These are phyloP conservation scores for Colletotrichum acutatum DNA, from an alignment of 2,329 filamentous ascomycete species.

Conservation along the genomic window DNA sequence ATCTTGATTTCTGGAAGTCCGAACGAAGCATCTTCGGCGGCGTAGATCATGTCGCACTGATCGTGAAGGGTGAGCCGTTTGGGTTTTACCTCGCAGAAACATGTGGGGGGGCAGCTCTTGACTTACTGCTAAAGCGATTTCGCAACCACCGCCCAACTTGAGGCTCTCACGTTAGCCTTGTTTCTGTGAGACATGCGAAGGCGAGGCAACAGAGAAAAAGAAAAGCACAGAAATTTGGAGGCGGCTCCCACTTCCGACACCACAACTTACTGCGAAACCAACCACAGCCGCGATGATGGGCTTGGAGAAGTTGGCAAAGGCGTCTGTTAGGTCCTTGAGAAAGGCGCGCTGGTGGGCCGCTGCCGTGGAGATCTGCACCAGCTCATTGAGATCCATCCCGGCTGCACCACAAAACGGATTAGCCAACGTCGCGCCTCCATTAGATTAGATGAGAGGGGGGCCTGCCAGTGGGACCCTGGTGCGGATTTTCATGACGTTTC, in stretches of 20 bases:
- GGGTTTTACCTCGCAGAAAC: not conserved
- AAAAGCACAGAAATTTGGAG: not conserved
- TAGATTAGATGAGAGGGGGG: constrained; percentile 14
- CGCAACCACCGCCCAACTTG: constrained; percentile 61
- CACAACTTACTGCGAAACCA: constrained; percentile 58
- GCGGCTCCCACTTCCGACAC: not conserved
- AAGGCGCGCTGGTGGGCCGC: constrained; percentile 38
- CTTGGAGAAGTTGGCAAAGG: constrained; percentile 52
- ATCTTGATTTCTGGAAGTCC: constrained; percentile 52
- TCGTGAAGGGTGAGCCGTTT: not conserved
- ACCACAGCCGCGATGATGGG: constrained; percentile 61
- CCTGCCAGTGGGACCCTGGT: not conserved
- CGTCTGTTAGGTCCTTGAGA: constrained; percentile 53
- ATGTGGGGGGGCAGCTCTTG: not conserved
- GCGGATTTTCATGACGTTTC: constrained; percentile 15
- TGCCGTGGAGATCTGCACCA: constrained; percentile 38
- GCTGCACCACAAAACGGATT: constrained; percentile 31
- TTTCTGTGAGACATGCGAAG: not conserved
- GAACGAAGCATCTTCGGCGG: constrained; percentile 48
- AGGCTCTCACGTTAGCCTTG: constrained; percentile 7
- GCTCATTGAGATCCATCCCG: constrained; percentile 38
- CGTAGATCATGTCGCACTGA: constrained; percentile 53
- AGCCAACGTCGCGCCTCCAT: constrained; percentile 9
- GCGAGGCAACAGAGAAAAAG: not conserved
- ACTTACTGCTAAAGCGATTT: constrained; percentile 57